Percentiles rank a stretch among this genome's conserved stretches.
Evolutionary conservation across 2,329 filamentous ascomycete species (phyloP).

Genomic region (Fusarium sp.): DNA sequence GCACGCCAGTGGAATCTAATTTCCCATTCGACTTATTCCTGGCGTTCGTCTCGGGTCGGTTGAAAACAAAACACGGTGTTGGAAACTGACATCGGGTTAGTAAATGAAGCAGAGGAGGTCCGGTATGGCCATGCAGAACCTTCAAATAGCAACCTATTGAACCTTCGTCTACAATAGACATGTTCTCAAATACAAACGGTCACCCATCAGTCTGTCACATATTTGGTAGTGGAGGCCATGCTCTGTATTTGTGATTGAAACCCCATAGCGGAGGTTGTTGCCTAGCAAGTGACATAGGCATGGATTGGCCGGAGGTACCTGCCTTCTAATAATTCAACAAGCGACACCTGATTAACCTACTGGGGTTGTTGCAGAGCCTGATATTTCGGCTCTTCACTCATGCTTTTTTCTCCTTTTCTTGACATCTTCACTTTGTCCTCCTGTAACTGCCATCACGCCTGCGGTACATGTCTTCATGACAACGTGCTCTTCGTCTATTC

Average conservation of each 20-base stretch:
- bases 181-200: neutral
- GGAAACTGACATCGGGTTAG: neutral
- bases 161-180: neutral
- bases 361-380: neutral
- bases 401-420: neutral
- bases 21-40: neutral
- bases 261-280: neutral
- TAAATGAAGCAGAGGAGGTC: neutral
- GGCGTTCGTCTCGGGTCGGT: neutral
- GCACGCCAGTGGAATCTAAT: neutral
- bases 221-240: neutral
- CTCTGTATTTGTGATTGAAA: neutral
- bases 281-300: neutral
- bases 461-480: neutral
- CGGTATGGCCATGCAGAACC: neutral
- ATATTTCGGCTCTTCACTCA: neutral
- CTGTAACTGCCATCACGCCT: neutral
- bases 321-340: neutral
- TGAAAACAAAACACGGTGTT: neutral
- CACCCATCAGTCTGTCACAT: neutral
- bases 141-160: neutral
- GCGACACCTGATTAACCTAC: neutral
- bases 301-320: neutral
- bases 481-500: neutral
- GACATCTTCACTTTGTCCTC: neutral